Evolutionary conservation across 352 stramenopile species (phyloP).

Genomic region (Phytophthora syringae): DNA sequence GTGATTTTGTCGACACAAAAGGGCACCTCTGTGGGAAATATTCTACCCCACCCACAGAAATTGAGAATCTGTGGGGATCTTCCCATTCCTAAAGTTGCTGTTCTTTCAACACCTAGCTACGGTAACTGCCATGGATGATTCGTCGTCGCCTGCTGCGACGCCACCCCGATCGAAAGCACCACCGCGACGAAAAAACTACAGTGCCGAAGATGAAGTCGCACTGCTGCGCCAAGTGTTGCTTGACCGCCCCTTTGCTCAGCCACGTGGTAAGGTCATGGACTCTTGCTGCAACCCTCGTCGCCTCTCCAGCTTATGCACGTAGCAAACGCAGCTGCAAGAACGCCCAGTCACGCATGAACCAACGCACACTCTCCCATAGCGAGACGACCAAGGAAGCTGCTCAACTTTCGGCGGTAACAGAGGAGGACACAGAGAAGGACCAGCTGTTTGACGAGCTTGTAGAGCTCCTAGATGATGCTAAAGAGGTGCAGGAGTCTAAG

Average conservation of each 20-base stretch:
- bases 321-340: slow-evolving; percentile 3
- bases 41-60: too few species aligned
- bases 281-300: background rate
- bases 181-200: background rate
- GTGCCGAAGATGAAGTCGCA: background rate
- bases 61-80: too few species aligned
- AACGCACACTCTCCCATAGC: background rate
- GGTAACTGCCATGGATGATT: too few species aligned
- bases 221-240: slow-evolving; percentile 2
- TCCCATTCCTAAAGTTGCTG: too few species aligned
- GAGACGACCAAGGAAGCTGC: background rate
- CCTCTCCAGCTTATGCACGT: background rate
- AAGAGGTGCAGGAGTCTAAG: background rate
- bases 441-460: slow-evolving; percentile 2
- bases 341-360: background rate
- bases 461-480: slow-evolving; percentile 2
- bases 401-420: background rate
- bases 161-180: background rate
- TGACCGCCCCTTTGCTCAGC: slow-evolving; percentile 3
- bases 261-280: background rate
- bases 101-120: too few species aligned
- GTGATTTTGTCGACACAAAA: too few species aligned
- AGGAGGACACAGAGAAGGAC: background rate
- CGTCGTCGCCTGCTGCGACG: too few species aligned
- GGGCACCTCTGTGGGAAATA: too few species aligned